Percentiles rank a stretch among this genome's conserved stretches.
These are phyloP conservation scores for Fusarium odoratissimum DNA, from an alignment of 2,329 filamentous ascomycete species.

Conservation along the genomic window DNA sequence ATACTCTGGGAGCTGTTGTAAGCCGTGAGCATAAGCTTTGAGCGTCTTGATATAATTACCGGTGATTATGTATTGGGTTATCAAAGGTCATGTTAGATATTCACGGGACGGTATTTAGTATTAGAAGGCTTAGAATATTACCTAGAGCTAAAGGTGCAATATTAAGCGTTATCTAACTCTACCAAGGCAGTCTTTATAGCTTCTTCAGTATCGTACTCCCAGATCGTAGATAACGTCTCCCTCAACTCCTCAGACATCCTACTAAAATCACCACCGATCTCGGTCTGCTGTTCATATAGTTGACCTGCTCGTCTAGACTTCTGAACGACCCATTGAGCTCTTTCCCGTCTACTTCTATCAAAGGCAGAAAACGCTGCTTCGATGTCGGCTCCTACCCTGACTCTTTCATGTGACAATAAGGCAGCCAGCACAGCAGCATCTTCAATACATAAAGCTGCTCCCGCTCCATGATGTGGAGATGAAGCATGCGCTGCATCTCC, in stretches of 20 bases:
- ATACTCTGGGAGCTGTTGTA: fast-evolving
- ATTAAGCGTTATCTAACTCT: background rate
- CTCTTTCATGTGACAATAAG: background rate
- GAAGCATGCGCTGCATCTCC: background rate
- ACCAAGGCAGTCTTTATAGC: background rate
- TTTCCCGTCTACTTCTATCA: background rate
- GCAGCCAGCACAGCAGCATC: background rate
- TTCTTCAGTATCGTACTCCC: background rate
- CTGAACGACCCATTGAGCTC: background rate
- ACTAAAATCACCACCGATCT: background rate
- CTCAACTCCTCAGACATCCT: background rate
- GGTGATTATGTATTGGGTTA: background rate
- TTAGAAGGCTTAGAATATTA: background rate
- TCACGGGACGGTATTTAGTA: fast-evolving
- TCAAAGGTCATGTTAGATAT: fast-evolving
- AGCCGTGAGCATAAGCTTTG: background rate
- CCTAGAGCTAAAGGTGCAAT: fast-evolving
- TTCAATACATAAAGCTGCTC: background rate
- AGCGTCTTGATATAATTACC: background rate
- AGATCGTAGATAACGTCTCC: background rate
- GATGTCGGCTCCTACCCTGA: background rate
- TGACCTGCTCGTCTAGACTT: background rate
- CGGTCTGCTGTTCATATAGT: background rate
- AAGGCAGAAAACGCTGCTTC: background rate
- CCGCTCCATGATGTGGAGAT: background rate